phyloP scores from a whole-genome alignment of 331 rosid genomes.

The Pyrus hybrid region DNA sequence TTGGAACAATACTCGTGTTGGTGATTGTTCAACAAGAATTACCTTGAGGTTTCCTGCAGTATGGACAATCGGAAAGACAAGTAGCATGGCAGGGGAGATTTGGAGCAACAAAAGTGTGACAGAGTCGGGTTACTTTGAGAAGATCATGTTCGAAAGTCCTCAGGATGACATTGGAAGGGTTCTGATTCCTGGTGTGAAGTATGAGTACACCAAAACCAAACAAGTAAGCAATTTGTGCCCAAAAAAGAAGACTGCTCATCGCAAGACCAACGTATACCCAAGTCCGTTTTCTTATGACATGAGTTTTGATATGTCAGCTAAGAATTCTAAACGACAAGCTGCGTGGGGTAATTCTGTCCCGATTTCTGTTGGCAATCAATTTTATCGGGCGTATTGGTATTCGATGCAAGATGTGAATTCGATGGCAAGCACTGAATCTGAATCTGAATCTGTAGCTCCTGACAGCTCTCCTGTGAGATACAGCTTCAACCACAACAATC shows the following conservation, averaged over 20 bases:
- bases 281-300: constrained; percentile 29
- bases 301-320: constrained; percentile 38
- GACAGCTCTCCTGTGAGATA: not conserved
- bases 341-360: constrained; percentile 32
- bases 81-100: constrained; percentile 36
- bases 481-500: not conserved
- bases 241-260: constrained; percentile 2
- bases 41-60: constrained; percentile 28
- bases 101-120: constrained; percentile 40
- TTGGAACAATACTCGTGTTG: constrained; percentile 18
- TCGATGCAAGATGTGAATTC: no score
- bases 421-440: not conserved
- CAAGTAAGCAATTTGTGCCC: constrained; percentile 32
- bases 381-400: not conserved
- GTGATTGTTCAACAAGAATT: constrained; percentile 45
- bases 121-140: constrained; percentile 30
- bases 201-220: constrained; percentile 36
- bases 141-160: constrained; percentile 24
- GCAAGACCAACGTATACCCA: constrained; percentile 18
- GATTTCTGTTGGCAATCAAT: constrained; percentile 22
- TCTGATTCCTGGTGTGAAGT: constrained; percentile 12
- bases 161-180: not conserved
- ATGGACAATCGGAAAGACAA: constrained; percentile 45
- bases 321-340: not conserved
- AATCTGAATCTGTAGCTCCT: not conserved